These are phyloP conservation scores for Schizochytrium sp. DNA, from an alignment of 108 stramenopile species.

Conservation along the genomic window DNA sequence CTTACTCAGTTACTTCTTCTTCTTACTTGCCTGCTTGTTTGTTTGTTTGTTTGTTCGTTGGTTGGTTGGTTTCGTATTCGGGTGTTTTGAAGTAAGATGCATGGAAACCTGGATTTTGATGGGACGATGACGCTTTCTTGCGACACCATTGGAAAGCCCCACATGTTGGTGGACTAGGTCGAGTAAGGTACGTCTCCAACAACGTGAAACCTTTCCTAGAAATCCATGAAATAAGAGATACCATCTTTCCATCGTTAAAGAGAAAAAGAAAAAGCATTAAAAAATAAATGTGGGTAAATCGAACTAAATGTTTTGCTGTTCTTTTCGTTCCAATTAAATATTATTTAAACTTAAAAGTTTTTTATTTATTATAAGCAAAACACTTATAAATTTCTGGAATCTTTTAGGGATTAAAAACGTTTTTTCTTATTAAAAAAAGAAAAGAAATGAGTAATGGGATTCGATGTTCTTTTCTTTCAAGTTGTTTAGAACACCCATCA, in stretches of 20 bases:
- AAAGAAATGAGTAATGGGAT: background rate
- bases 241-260: background rate
- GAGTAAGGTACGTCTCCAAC: too few species aligned
- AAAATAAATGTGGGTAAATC: background rate
- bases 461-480: background rate
- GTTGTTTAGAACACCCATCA: too few species aligned
- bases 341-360: background rate
- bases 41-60: too few species aligned
- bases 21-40: background rate
- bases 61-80: too few species aligned
- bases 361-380: background rate
- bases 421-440: background rate
- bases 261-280: background rate
- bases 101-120: too few species aligned
- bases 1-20: background rate
- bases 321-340: background rate
- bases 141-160: too few species aligned
- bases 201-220: too few species aligned
- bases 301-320: background rate
- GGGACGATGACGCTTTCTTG: too few species aligned
- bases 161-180: too few species aligned
- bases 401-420: background rate
- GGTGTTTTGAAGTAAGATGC: too few species aligned
- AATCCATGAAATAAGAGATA: background rate
- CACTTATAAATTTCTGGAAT: background rate